Base-by-base conservation (phyloP, 371 early-diverging fungal species). In the Mucor indicus region DNA sequence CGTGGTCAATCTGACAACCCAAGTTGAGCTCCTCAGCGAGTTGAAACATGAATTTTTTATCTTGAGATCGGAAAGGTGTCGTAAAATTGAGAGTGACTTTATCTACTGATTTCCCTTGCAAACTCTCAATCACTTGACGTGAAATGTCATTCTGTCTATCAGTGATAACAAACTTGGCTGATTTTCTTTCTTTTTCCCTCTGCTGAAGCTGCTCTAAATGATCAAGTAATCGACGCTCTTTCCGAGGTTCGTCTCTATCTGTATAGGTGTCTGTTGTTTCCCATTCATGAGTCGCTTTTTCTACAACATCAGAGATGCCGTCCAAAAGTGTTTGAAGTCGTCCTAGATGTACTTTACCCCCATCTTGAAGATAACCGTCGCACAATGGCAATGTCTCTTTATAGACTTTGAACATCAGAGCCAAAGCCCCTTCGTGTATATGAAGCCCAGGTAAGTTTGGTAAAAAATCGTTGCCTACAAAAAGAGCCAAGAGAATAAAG, bases 381-480 rank as follows among this genome's bases (percentile, higher is more conserved):
- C 78, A 59, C 7, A 55, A 55, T 0, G 87, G 86, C 20, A 95
- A 64, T 8, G 84, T 64, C 39, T 77, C 73, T 55, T 89, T 89
- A 64, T 96, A 95, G 8, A 87, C 77, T 15, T 82, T 80, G 62
- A 95, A 92, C 76, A 95, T 77, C 3, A 83, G 70, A 44, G 83
- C 88, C 32, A 99, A 69, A 0, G 96, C 98, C 29, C 95, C 92
- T 52, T 96, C 94, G 43, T 86, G 87, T 64, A 99, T 96, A 47
- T 98, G 94, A 20, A 99, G 80, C 44, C 84, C 87, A 29, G 98
- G 99, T 38, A 98, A 62, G 62, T 92, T 86, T 27, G 99, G 99
- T 57, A 99, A 62, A 67, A 99, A 99, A 73, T 99, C 99, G 69
- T 99, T 99, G 43, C 99, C 99, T 23, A 97, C 86, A 60, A 98